These are phyloP conservation scores for Rhodotorula kratochvilovae DNA, from an alignment of 768 basidiomycete species.

Conservation along the genomic window DNA sequence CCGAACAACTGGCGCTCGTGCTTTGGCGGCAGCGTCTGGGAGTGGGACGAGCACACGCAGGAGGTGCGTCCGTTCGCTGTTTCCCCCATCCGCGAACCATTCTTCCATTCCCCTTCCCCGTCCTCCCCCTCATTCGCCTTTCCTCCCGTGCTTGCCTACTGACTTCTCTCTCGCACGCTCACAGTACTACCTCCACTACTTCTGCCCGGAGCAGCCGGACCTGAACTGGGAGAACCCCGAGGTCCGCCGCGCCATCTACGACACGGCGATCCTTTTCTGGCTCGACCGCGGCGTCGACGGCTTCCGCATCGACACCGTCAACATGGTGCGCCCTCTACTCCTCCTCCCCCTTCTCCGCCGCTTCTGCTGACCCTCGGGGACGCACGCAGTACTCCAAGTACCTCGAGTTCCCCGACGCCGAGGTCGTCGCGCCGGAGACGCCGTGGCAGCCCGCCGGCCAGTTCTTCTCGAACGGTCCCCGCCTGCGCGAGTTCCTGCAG, in stretches of 20 bases:
- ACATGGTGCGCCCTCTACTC: neutral
- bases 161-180: too few relatives aligned
- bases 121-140: neutral
- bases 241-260: constrained; percentile 51
- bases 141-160: too few relatives aligned
- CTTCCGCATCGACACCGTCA: constrained; percentile 57
- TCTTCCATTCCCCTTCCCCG: too few relatives aligned
- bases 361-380: constrained; percentile 47
- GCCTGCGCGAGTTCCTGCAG: constrained; percentile 62
- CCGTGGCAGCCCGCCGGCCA: constrained; percentile 31
- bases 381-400: constrained; percentile 53
- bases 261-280: constrained; percentile 68
- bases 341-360: neutral
- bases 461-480: constrained; percentile 52
- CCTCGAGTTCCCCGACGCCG: constrained; percentile 63
- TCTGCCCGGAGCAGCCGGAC: constrained; percentile 65
- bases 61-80: constrained; percentile 48
- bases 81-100: neutral
- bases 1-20: constrained; percentile 71
- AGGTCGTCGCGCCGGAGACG: constrained; percentile 53
- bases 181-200: constrained; percentile 65
- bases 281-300: constrained; percentile 69
- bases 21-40: constrained; percentile 55
- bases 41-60: constrained; percentile 60
- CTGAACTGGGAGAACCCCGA: constrained; percentile 66